Base-by-base conservation (phyloP, 257 asterid species). In the Rehmannia glutinosa region DNA sequence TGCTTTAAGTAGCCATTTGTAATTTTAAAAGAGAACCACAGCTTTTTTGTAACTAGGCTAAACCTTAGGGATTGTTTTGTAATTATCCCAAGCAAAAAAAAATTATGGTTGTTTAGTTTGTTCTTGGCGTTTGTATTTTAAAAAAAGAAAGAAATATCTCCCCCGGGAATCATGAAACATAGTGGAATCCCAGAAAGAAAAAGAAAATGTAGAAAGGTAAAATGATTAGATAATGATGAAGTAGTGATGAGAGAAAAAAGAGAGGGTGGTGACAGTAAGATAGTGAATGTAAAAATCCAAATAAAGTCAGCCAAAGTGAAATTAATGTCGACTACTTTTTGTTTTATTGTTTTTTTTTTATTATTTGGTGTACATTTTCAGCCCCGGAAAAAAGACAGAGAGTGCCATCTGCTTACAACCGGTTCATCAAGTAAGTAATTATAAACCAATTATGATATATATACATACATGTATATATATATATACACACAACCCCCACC, bases 381-480 rank as follows among this genome's bases (percentile, higher is more conserved):
- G 98, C 96, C 61, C 98, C 98, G 79, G 98, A 89, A 86, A 92
- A 92, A 75, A 72, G 98, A 78, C 98, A 92, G 96, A 84, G 98
- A 73, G 98, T 92, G 59, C 98, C 98, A 56, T 92, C 98, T 71
- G 96, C 98, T 66, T 92, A 92, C 89, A 92, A 92, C 75, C 87
- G 96, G 4, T 92, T 92, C 86, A 92, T 92, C 85, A 92, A 92
- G 98, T 91, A 80, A 76, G 95, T 68, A n/a, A n/a, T n/a, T n/a
- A n/a, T n/a, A n/a, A n/a, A n/a, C n/a, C n/a, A n/a, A n/a, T n/a
- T n/a, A n/a, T n/a, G n/a, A 33, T 8, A 19, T 20, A 8, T 3
- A 28, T 38, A 57, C n/a, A 25, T 6, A 38, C 12, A 10, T 3
- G 28, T 19, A 23, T 51, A 53, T 15, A 63, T 1, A 42, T 7